Percentiles rank a stretch among this genome's conserved stretches.
Evolutionary conservation across 176 grass and related monocot genomes (phyloP).

Genomic region (Guadua angustifolia): DNA sequence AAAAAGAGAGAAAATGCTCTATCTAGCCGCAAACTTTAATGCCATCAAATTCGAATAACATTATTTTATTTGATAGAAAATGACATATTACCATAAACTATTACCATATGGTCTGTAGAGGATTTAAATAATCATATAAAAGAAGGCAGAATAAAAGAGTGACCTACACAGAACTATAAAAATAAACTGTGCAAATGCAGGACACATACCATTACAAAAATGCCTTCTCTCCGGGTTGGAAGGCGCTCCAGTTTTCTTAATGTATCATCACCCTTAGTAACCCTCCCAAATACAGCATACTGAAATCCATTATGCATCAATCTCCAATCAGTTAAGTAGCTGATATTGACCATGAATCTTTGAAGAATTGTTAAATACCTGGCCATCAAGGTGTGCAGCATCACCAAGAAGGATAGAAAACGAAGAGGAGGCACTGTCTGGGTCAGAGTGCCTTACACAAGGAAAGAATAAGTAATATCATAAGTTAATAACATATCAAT

Average conservation of each 20-base stretch:
- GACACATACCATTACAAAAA: constrained; percentile 86
- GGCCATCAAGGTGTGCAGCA: constrained; percentile 87
- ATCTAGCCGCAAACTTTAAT: not conserved
- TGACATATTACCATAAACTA: not conserved
- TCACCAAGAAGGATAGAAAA: constrained; percentile 94
- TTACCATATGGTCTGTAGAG: not conserved
- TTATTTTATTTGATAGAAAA: not conserved
- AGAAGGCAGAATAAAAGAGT: constrained; percentile 4
- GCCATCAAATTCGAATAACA: not conserved
- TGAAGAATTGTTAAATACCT: constrained; percentile 58
- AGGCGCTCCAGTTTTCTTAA: constrained; percentile 81
- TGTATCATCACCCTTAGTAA: constrained; percentile 87
- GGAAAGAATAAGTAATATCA: not conserved
- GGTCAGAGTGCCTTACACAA: constrained; percentile 78
- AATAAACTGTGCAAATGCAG: constrained; percentile 1
- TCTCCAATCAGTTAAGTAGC: constrained; percentile 34
- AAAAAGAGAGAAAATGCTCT: not conserved
- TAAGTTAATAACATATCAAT: not conserved
- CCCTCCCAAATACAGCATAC: constrained; percentile 95
- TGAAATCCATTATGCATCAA: constrained; percentile 48
- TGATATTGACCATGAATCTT: not conserved
- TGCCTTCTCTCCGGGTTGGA: constrained; percentile 82
- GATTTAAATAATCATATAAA: not conserved
- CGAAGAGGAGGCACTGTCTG: constrained; percentile 85
- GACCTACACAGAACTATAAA: not conserved